These are phyloP conservation scores for Serendipita vermifera DNA, from an alignment of 768 basidiomycete genomes.

Conservation along the genomic window DNA sequence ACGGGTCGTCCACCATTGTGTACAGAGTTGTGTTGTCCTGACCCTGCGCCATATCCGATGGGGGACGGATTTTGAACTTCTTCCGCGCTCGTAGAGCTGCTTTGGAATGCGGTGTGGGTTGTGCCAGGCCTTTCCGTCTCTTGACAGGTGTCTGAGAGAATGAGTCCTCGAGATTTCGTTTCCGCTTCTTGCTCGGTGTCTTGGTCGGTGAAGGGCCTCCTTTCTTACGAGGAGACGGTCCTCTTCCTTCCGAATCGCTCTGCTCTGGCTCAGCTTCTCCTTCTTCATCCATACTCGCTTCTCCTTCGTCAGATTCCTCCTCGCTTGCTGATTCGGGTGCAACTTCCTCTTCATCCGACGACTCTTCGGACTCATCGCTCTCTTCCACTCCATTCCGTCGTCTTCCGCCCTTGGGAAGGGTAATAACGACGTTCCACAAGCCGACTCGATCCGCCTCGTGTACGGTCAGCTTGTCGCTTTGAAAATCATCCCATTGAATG, in stretches of 20 bases:
- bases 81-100: conserved; percentile 42
- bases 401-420: conserved; percentile 12
- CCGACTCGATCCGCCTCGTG: background rate
- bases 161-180: conserved; percentile 18
- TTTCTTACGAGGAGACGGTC: conserved; percentile 17
- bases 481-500: background rate
- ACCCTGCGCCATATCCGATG: conserved; percentile 17
- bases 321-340: conserved; percentile 8
- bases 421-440: conserved; percentile 4
- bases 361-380: conserved; percentile 17
- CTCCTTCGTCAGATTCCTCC: conserved; percentile 14
- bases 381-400: background rate
- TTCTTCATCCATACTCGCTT: conserved; percentile 15
- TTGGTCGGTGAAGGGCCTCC: conserved; percentile 15
- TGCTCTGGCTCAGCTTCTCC: conserved; percentile 21
- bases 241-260: conserved; percentile 15
- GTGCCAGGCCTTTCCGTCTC: conserved; percentile 43
- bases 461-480: background rate
- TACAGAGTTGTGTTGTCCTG: conserved; percentile 24
- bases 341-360: conserved; percentile 17
- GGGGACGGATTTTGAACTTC: conserved; percentile 14
- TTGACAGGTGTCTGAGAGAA: conserved; percentile 40
- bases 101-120: conserved; percentile 68
- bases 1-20: conserved; percentile 54
- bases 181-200: conserved; percentile 22